Percentiles rank a stretch among this genome's conserved stretches.
Evolutionary conservation across 73 alveolate genomes (phyloP).

Genomic region (Paramecium biaurelia): DNA sequence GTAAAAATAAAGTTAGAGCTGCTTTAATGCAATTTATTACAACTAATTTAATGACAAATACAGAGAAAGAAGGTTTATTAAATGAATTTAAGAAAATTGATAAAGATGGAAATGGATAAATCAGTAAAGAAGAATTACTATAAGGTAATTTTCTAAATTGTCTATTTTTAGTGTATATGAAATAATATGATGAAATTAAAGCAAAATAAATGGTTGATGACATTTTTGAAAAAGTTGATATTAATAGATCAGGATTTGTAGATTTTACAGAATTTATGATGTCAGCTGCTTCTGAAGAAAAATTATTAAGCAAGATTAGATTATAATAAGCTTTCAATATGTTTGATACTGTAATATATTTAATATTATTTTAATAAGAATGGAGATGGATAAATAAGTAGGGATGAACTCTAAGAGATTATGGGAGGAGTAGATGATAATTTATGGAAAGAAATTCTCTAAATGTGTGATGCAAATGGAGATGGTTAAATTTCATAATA

Average conservation of each 20-base stretch:
- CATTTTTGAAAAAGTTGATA: slow-evolving; percentile 54
- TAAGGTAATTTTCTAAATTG: neutral
- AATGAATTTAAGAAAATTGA: slow-evolving; percentile 45
- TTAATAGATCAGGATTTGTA: slow-evolving; percentile 45
- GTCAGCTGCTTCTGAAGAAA: slow-evolving; percentile 32
- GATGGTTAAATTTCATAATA: slow-evolving; percentile 28
- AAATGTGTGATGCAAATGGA: neutral
- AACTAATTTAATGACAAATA: slow-evolving; percentile 30
- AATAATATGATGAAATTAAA: neutral
- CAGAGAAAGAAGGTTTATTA: slow-evolving; percentile 50
- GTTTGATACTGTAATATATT: slow-evolving; percentile 21
- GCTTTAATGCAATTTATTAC: slow-evolving; percentile 52
- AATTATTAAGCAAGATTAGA: neutral
- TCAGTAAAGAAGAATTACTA: slow-evolving; percentile 55
- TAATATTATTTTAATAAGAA: neutral
- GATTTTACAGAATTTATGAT: slow-evolving; percentile 55
- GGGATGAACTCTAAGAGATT: slow-evolving; percentile 1
- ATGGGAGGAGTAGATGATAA: slow-evolving; percentile 54
- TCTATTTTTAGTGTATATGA: neutral
- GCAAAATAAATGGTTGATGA: slow-evolving; percentile 60
- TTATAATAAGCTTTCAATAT: slow-evolving; percentile 4
- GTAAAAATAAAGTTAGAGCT: slow-evolving; percentile 57
- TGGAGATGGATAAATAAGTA: slow-evolving; percentile 41
- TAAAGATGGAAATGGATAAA: slow-evolving; percentile 53
- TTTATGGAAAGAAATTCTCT: slow-evolving; percentile 13